These are phyloP conservation scores for Sphaerulina musiva DNA, from an alignment of 2,329 filamentous ascomycete genomes.

Conservation along the genomic window DNA sequence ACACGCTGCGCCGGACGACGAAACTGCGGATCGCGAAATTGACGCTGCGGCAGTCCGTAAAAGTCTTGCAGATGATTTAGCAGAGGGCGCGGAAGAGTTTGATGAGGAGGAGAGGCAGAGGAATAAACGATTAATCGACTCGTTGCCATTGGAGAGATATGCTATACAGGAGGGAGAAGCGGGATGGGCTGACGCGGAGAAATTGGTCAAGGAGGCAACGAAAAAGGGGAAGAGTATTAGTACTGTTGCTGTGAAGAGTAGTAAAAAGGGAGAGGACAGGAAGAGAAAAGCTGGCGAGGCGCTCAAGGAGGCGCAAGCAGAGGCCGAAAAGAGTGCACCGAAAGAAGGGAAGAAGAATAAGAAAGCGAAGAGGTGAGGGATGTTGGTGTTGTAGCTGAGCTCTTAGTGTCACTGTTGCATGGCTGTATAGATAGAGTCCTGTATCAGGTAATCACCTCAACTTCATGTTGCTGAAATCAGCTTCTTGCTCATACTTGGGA, in stretches of 20 bases:
- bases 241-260: conserved; percentile 61
- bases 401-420: neutral
- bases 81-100: conserved; percentile 73
- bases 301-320: conserved; percentile 32
- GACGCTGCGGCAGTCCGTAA: conserved; percentile 49
- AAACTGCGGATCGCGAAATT: conserved; percentile 33
- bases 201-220: conserved; percentile 55
- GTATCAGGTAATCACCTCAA: too few species aligned
- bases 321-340: conserved; percentile 27
- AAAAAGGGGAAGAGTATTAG: conserved; percentile 44
- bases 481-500: too few species aligned
- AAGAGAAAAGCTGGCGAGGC: conserved; percentile 36
- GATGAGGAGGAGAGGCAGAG: conserved; percentile 62
- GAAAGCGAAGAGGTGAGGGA: conserved; percentile 18
- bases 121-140: conserved; percentile 82
- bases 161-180: conserved; percentile 46
- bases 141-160: conserved; percentile 80
- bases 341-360: conserved; percentile 30
- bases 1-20: conserved; percentile 17
- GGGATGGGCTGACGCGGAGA: conserved; percentile 61
- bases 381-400: too few species aligned
- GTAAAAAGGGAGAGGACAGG: conserved; percentile 23
- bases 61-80: conserved; percentile 72
- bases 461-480: too few species aligned
- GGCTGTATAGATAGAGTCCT: neutral